Evolutionary conservation across 441 rosid species (phyloP).

Genomic region (Pelargonium citronellum): DNA sequence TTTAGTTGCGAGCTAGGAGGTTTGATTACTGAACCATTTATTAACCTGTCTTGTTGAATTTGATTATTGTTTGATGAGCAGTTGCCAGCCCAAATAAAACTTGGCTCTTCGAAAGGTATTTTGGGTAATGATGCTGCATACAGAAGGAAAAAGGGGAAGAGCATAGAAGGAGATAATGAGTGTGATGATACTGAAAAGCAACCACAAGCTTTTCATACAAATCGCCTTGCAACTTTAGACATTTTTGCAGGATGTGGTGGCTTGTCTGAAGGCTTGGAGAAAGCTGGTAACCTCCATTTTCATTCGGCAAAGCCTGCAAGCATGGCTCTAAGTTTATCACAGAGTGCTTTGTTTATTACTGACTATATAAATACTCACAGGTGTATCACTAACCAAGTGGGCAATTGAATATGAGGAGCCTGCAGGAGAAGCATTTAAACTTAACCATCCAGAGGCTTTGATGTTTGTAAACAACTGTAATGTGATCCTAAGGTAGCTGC

Average conservation of each 20-base stretch:
- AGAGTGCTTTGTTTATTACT: not conserved
- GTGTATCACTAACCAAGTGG: conserved; percentile 74
- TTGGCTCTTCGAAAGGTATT: conserved; percentile 41
- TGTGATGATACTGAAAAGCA: conserved; percentile 30
- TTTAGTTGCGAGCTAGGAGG: not conserved
- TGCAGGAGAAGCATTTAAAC: conserved; percentile 82
- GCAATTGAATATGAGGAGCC: conserved; percentile 92
- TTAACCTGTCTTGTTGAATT: not conserved
- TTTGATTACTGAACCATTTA: too few species aligned
- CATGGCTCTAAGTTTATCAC: not conserved
- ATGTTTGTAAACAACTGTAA: conserved; percentile 77
- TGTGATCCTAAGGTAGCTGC: conserved; percentile 67
- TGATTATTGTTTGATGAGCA: conserved; percentile 25
- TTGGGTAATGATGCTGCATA: conserved; percentile 40
- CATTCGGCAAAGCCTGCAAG: not conserved
- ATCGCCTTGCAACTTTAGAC: conserved; percentile 59
- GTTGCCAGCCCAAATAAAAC: conserved; percentile 56
- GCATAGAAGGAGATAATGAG: conserved; percentile 51
- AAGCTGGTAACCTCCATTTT: conserved; percentile 42
- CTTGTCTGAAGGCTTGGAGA: conserved; percentile 71
- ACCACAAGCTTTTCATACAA: conserved; percentile 31
- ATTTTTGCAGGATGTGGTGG: conserved; percentile 98
- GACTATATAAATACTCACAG: conserved; percentile 26
- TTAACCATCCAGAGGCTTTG: conserved; percentile 65
- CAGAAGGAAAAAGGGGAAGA: conserved; percentile 78